Base-by-base conservation (phyloP, 2,329 filamentous ascomycete genomes). In the Tricladium varicosporioides region DNA sequence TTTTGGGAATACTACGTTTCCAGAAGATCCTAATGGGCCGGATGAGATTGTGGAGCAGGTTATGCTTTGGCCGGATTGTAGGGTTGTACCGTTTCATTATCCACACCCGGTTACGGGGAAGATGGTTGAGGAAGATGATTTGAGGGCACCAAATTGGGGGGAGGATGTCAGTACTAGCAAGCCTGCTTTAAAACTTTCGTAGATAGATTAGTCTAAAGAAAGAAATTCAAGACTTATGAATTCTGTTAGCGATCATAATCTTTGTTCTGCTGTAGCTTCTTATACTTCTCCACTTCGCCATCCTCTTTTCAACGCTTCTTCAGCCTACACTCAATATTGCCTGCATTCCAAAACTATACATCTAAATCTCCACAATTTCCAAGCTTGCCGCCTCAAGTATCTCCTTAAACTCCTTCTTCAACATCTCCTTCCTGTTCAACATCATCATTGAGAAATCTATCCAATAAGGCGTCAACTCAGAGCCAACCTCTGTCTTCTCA, bases 31-130 rank as follows among this genome's bases (percentile, higher is more conserved):
- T 5, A 56, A 72, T 9, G 80, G 80, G 0, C 80, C 79, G 13
- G 78, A 82, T 63, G 78, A 81, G 72, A 68, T 81, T 16, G 72
- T 80, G 7, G 77, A 80, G 57, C 74, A 80, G 69, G 75, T 76
- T 62, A 78, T 81, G 77, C 67, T 83, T 59, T 83, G 80, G 80
- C 80, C 80, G 0, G 80, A 82, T 62, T 80, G 78, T 5, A 74
- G 79, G 42, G 53, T 56, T 42, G 53, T 56, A 15, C 53, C 53
- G 19, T 56, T 56, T 47, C 53, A 56, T 47, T 56, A 56, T 56
- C 18, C 19, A 27, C 51, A 53, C 32, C 50, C 51, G 16, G 47
- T 53, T 46, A 50, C 55, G 5, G 55, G 42, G 36, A 15, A 58
- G 47, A 16, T 27, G 22, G 51, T 54, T 15, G 33, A 50, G 31